Conservation (phyloP, 192 early-diverging fungal genomes). For the Kappamyces sp. region DNA sequence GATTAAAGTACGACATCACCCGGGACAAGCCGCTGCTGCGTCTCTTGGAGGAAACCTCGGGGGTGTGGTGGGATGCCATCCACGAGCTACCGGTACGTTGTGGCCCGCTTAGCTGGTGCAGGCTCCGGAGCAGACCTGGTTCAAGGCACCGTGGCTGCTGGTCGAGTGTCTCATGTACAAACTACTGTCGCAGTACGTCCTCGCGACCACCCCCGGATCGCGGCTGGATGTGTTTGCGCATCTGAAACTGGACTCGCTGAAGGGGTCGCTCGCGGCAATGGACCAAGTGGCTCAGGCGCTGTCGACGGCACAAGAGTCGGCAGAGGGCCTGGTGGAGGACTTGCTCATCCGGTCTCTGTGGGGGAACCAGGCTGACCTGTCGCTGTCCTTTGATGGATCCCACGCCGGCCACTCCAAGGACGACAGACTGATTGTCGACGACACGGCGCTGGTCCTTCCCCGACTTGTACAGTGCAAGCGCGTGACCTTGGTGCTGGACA, state of each 20-base stretch:
- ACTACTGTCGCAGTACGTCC: constrained; percentile 51
- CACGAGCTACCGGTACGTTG: constrained; percentile 6
- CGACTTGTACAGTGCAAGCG: constrained; percentile 46
- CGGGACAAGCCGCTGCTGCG: constrained; percentile 20
- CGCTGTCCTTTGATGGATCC: constrained; percentile 66
- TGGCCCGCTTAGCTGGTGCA: no score
- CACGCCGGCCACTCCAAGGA: constrained; percentile 51
- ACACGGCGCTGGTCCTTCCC: constrained; percentile 60
- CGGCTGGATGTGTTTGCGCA: constrained; percentile 67
- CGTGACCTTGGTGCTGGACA: constrained; percentile 85
- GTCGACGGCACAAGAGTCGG: constrained; percentile 20
- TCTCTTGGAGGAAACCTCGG: constrained; percentile 52
- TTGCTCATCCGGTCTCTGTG: constrained; percentile 65
- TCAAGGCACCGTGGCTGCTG: constrained; percentile 71
- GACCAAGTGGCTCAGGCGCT: constrained; percentile 24
- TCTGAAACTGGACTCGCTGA: constrained; percentile 66
- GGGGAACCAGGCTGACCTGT: constrained; percentile 87
- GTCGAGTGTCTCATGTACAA: constrained; percentile 83
- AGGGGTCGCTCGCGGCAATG: constrained; percentile 43
- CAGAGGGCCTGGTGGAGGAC: constrained; percentile 44
- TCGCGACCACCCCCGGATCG: constrained; percentile 50
- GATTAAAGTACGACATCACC: no score
- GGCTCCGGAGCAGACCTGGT: constrained; percentile 51
- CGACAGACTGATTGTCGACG: constrained; percentile 65
- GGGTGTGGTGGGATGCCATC: constrained; percentile 62